Base-by-base conservation (phyloP, 2,329 filamentous ascomycete genomes). In the Ceratocystis lukuohia region DNA sequence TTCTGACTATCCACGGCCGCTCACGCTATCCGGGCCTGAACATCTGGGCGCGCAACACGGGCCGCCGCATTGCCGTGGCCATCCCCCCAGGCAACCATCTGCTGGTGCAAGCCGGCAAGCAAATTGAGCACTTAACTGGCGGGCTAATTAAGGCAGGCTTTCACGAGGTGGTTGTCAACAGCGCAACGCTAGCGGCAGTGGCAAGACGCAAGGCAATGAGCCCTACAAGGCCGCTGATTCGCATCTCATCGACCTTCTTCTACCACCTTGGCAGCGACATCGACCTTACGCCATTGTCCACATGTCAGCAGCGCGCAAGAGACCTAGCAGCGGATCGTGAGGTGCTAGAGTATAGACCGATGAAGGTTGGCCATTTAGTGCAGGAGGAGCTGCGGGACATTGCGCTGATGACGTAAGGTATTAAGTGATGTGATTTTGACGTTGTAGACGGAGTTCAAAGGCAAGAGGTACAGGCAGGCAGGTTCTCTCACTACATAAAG, bases 31-130 rank as follows among this genome's bases (percentile, higher is more conserved):
- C 83, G 0, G 83, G 83, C 1, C 77, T 85, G 70, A 79, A 85
- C 75, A 80, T 85, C 71, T 85, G 83, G 83, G 83, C 82, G 25
- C 81, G 83, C 70, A 85, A 85, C 77, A 85, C 82, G 1, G 83
- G 83, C 57, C 77, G 76, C 69, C 79, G 80, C 69, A 84, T 85
- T 69, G 74, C 82, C 57, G 83, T 85, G 69, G 78, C 79, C 74
- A 85, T 85, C 69, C 83, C 83, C 0, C 75, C 75, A 2, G 82
- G 82, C 2, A 82, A 82, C 72, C 77, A 84, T 73, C 76, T 85
- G 17, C 77, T 85, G 17, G 83, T 85, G 5, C 83, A 85, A 71
- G 83, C 83, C 1, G 83, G 83, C 67, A 85, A 85, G 76, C 83
- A 85, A 75, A 77, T 85, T 66, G 83, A 85, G 76, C 80, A 85